Conservation (phyloP, 306 rosid genomes). For the Mimosa pudica region DNA sequence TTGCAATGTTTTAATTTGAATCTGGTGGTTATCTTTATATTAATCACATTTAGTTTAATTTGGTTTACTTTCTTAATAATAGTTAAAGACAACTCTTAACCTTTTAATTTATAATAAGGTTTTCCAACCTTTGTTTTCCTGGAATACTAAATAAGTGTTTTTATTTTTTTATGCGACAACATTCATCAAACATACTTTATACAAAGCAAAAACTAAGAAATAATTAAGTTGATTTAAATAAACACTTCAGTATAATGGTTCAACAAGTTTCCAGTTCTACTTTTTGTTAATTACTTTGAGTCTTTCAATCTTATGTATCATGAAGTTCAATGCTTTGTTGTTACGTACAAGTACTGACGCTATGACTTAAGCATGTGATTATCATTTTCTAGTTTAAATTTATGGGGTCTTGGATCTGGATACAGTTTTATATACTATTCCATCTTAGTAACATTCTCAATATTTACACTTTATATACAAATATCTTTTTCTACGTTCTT, state of each 20-base stretch:
- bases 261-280: not conserved
- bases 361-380: not conserved
- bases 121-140: not conserved
- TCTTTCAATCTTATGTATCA: not conserved
- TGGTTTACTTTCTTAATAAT: too few species aligned
- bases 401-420: not conserved
- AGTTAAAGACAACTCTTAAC: not conserved
- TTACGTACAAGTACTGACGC: not conserved
- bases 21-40: not conserved
- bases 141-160: too few species aligned
- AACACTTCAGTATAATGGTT: not conserved
- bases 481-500: not conserved
- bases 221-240: too few species aligned
- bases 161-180: too few species aligned
- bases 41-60: not conserved
- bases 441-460: not conserved
- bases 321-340: not conserved
- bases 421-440: not conserved
- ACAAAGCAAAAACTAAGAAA: too few species aligned
- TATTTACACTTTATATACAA: not conserved
- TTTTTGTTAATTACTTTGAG: not conserved
- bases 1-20: not conserved
- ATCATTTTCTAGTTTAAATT: not conserved
- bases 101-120: not conserved
- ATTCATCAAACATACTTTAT: too few species aligned